phyloP scores from a whole-genome alignment of 2,329 filamentous ascomycete genomes.

The Penicillium frequentans region DNA sequence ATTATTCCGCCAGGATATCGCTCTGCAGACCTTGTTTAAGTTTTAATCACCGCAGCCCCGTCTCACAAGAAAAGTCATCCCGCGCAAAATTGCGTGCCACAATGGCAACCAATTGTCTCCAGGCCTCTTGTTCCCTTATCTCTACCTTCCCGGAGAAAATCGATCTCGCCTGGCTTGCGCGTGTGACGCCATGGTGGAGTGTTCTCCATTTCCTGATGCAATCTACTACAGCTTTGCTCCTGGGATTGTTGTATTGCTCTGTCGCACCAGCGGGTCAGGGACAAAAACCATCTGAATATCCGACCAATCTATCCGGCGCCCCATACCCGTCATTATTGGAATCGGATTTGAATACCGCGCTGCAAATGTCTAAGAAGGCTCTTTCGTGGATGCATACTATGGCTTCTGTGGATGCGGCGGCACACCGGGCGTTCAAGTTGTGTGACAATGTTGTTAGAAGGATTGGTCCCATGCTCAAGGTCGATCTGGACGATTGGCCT shows the following conservation, averaged over 20 bases:
- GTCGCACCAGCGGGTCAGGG: background rate
- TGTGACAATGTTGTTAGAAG: slow-evolving; percentile 34
- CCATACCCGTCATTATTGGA: slow-evolving; percentile 22
- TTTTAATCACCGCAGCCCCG: background rate
- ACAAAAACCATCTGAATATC: background rate
- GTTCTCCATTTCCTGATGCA: slow-evolving; percentile 47
- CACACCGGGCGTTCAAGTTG: slow-evolving; percentile 36
- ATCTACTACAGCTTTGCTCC: slow-evolving; percentile 41
- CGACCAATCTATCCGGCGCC: slow-evolving; percentile 16
- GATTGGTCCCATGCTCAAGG: slow-evolving; percentile 30
- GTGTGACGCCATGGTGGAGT: slow-evolving; percentile 43
- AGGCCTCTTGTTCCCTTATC: slow-evolving; percentile 38
- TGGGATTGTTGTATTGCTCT: slow-evolving; percentile 33
- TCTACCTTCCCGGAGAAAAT: slow-evolving; percentile 39
- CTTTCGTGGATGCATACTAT: slow-evolving; percentile 40
- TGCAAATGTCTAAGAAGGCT: slow-evolving; percentile 36
- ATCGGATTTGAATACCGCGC: slow-evolving; percentile 22
- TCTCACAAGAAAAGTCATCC: background rate
- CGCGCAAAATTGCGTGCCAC: slow-evolving; percentile 15
- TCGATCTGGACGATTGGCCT: slow-evolving; percentile 34
- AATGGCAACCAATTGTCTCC: slow-evolving; percentile 38
- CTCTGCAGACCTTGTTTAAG: slow-evolving; percentile 43
- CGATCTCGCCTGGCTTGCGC: slow-evolving; percentile 34
- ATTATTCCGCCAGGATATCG: slow-evolving; percentile 42
- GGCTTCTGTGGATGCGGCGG: slow-evolving; percentile 29